Evolutionary conservation across 2,329 filamentous ascomycete genomes (phyloP), one percentile per base, ranked within the genome.

Genomic region (Penicillium sp.): DNA sequence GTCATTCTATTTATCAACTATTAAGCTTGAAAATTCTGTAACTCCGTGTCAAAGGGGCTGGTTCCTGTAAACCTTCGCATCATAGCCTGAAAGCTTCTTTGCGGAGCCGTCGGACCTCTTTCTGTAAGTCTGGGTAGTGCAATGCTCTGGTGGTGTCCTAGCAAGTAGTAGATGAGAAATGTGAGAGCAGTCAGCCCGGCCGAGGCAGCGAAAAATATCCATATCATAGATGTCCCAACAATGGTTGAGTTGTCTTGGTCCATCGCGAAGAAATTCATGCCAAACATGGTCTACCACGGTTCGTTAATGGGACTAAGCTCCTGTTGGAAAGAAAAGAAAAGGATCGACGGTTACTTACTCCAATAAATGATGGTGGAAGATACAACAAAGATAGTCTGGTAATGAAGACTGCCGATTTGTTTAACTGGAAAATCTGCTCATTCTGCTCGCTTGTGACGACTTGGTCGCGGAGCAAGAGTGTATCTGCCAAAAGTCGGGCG

Each of bases 231-330:
- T 3, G 72, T 72, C 4, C 66, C 65, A n/a, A 73, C 58, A 11
- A 76, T 67, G 4, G 63, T 53, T 13, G 61, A 61, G 6, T 63
- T 71, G 1, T 67, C 52, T 11, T 66, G 27, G 33, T 77, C 69
- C 58, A 74, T 63, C 23, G 67, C 68, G 47, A 77, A 77, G 50
- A 77, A 67, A 61, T 77, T 77, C 75, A 77, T 77, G 2, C 75
- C 75, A 53, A 78, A 75, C 45, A 78, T 70, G 1, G 75, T 73
- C 72, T 73, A 29, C 4, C 14, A 13, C 25, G 21, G 29, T 14
- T 23, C 25, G 25, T 21, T 33, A 26, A 7, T 31, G 7, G n/a
- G n/a, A 11, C 3, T 13, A 10, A 21, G 31, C 14, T 13, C 31
- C 13, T 7, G 14, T 33, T 3, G 5, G 2, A 7, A 33, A 7